Base-by-base conservation (phyloP, 129 eudicot genomes). In the Helichrysum umbraculigerum region DNA sequence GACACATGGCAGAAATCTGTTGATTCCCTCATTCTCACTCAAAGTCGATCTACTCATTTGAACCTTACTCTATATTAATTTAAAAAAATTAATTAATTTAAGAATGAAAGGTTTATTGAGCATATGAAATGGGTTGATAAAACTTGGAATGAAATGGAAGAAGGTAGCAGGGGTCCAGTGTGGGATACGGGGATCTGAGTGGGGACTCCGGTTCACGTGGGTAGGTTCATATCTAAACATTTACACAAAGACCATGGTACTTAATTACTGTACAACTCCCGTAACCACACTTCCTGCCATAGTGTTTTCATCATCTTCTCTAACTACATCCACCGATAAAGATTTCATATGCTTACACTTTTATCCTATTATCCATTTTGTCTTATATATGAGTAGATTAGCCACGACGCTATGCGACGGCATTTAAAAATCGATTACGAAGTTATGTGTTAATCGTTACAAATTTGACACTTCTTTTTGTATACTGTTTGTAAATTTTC, bases 101-200 rank as follows among this genome's bases (percentile, higher is more conserved):
- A 7, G 42, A 37, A 37, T 2, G 44, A 39, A 39, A 39, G 44
- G 11, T 39, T 7, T 39, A 12, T 25, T 25, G 28, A 51, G 19
- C 19, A 15, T 51, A 51, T 5, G 20, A 17, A 52, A 17, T 25
- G 28, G 4, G 6, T 52, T 17, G 19, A 52, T 17, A 52, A 4
- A 52, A 37, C n/a, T 37, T 15, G 20, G 60, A 32, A 54, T 20
- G 10, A 35, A 32, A 4, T 14, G 68, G 52, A 32, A 29, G 44
- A 29, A 1, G 66, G 28, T 25, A 15, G 16, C 66, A 29, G 5
- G 76, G 87, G 91, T 71, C 68, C 64, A 75, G 30, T 4, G 51
- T 39, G 56, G 86, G 96, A 88, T 91, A 86, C 83, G 93, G 89
- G 84, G 89, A 91, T 91, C 89, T 77, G 44, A 11, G 94, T 88